These are phyloP conservation scores for Yarrowia sp. DNA, from an alignment of 805 yeast species.

Conservation along the genomic window DNA sequence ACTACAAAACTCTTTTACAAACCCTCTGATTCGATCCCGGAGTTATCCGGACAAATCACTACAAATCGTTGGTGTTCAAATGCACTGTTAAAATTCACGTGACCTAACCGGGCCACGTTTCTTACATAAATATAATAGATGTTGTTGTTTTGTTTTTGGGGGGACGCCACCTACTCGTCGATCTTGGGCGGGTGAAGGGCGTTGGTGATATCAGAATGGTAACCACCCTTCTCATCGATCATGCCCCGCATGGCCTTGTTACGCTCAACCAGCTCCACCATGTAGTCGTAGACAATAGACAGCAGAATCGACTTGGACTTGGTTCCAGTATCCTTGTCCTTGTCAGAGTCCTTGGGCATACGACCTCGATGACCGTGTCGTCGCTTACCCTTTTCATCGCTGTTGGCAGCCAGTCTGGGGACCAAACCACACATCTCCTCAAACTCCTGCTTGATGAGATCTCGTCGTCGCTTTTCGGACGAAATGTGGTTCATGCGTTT, in stretches of 20 bases:
- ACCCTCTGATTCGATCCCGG: too few species aligned
- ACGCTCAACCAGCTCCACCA: conserved; percentile 32
- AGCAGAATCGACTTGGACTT: conserved; percentile 36
- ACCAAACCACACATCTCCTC: conserved; percentile 41
- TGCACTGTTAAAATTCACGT: conserved; percentile 5
- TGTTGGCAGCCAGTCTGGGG: conserved; percentile 35
- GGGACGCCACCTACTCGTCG: neutral
- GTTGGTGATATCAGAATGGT: conserved; percentile 28
- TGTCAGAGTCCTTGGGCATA: conserved; percentile 29
- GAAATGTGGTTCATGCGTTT: conserved; percentile 43
- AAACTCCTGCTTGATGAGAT: conserved; percentile 41
- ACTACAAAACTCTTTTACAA: too few species aligned
- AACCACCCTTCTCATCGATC: conserved; percentile 32
- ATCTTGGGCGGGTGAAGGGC: conserved; percentile 17
- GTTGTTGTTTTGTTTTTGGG: neutral
- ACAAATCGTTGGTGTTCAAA: neutral
- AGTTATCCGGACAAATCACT: too few species aligned
- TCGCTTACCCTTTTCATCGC: conserved; percentile 23
- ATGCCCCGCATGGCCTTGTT: conserved; percentile 35
- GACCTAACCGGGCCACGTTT: too few species aligned
- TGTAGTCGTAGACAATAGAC: conserved; percentile 34
- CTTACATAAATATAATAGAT: neutral
- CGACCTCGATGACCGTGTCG: conserved; percentile 26
- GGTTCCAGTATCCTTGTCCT: conserved; percentile 26
- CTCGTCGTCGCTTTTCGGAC: conserved; percentile 44